phyloP scores from a whole-genome alignment of 306 rosid genomes.

The Adenanthera pavonina region DNA sequence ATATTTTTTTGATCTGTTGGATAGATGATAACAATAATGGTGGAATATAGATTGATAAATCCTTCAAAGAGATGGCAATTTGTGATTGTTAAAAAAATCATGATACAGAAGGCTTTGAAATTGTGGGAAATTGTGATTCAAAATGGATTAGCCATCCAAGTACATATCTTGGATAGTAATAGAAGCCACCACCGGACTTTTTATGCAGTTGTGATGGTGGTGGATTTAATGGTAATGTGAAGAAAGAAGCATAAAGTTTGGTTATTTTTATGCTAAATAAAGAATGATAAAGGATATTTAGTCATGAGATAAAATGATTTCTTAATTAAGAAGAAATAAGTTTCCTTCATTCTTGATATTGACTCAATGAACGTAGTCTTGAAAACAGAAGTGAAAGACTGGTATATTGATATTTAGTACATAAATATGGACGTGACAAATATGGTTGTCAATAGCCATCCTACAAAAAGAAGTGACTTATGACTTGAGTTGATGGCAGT shows the following conservation, averaged over 20 bases:
- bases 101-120: not conserved
- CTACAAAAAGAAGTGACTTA: not conserved
- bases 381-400: not conserved
- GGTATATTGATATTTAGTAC: not conserved
- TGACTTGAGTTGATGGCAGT: not conserved
- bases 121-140: not conserved
- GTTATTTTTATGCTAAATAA: not conserved
- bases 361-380: not conserved
- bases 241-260: not conserved
- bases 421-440: not conserved
- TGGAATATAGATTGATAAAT: not conserved
- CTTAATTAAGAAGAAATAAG: not conserved
- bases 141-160: not conserved
- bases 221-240: not conserved
- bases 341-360: not conserved
- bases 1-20: conserved; percentile 7
- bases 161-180: conserved; percentile 6
- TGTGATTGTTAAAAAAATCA: not conserved
- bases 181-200: not conserved
- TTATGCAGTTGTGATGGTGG: not conserved
- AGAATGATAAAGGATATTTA: not conserved
- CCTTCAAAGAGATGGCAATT: not conserved
- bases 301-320: conserved; percentile 1
- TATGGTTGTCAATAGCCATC: not conserved
- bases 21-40: not conserved